A percentile compares a stretch with the other conserved stretches of the same genome.
Conservation (phyloP, 768 basidiomycete genomes). For the Suillus bovinus region DNA sequence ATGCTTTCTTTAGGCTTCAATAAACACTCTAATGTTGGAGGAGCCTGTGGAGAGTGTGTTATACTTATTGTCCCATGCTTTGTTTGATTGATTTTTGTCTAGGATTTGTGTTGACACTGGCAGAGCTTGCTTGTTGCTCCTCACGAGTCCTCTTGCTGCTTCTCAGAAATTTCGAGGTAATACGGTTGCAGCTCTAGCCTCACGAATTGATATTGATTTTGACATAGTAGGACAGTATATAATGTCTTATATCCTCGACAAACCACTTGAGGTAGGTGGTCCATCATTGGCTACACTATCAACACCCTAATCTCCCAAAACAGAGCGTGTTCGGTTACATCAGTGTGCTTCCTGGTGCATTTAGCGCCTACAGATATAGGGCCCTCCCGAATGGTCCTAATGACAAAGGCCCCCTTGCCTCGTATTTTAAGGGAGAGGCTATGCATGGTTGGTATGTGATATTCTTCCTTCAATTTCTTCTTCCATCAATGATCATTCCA, state of each 20-base stretch:
- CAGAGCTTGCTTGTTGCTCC: conserved; percentile 67
- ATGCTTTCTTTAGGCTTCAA: conserved; percentile 59
- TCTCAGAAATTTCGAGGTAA: conserved; percentile 94
- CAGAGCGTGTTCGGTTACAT: conserved; percentile 88
- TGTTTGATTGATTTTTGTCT: conserved; percentile 5
- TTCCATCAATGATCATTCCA: conserved; percentile 18
- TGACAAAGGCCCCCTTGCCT: conserved; percentile 86
- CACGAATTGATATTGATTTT: conserved; percentile 8
- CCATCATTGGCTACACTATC: conserved; percentile 18
- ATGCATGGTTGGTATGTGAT: conserved; percentile 66
- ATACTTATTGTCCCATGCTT: background rate
- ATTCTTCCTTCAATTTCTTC: background rate
- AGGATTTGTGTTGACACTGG: conserved; percentile 88
- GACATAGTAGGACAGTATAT: conserved; percentile 61
- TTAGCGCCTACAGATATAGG: conserved; percentile 89
- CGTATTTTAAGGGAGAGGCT: conserved; percentile 91
- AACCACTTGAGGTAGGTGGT: conserved; percentile 75
- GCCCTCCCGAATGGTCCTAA: conserved; percentile 85
- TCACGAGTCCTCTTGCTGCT: conserved; percentile 79
- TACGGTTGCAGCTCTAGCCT: background rate
- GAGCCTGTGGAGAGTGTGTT: conserved; percentile 90
- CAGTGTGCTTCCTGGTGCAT: conserved; percentile 88
- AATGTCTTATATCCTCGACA: conserved; percentile 95
- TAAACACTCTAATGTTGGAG: conserved; percentile 82
- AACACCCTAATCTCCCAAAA: background rate